Base-by-base conservation (phyloP, 148 eudicot genomes). In the Cornus controversa region DNA sequence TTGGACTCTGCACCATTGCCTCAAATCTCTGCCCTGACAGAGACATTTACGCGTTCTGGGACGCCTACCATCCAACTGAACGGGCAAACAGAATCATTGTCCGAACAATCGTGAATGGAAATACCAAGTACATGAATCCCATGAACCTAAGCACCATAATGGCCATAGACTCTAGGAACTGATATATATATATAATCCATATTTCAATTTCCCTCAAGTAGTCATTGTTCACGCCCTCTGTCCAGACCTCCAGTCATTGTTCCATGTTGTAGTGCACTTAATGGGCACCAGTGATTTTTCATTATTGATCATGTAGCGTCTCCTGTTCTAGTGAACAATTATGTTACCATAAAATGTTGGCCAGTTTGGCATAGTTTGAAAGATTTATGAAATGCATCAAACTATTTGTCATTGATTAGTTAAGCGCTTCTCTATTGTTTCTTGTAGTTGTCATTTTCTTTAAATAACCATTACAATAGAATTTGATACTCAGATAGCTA, bases 141-240 rank as follows among this genome's bases (percentile, higher is more conserved):
- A 86, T 89, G 91, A 89, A 89, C 80, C 80, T 89, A 47, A 84
- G 87, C 82, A 80, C 91, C 64, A 84, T 89, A 70, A 62, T 89
- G 69, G 83, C 83, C 15, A 40, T 86, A 42, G 87, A 82, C 53
- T 69, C 85, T 22, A 75, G 63, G 71, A 68, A 53, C 27, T 76
- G 45, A 10, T 23, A 50, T 50, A 50, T 50, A 50, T 50, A 50
- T 50, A 1, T 11, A 2, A 50, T 50, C 18, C 57, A 50, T 50
- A 50, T 50, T 50, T 50, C 15, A 16, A 50, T 50, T 50, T 50
- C 57, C 16, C 20, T 50, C 20, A 5, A 16, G 57, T 50, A 4
- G 18, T 50, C 57, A 16, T 50, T 50, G 15, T 50, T 50, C 57
- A 50, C 14, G 57, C 4, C 57, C 57, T 50, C 45, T 40, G 10